phyloP scores from a whole-genome alignment of 805 yeast species.

The Clavispora fructus region DNA sequence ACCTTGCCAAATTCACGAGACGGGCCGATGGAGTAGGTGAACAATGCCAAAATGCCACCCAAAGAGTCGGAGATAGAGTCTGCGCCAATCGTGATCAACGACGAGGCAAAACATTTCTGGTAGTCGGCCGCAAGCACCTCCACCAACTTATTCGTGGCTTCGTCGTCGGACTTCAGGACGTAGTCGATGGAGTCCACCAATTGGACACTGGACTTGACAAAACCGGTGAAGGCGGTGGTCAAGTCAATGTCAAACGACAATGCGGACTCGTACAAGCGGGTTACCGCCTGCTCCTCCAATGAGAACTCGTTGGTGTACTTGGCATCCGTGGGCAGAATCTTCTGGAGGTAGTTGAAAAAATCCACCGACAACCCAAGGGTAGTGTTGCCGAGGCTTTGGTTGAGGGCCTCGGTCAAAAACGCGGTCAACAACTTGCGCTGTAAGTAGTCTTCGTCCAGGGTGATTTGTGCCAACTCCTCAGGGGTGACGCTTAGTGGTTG shows the following conservation, averaged over 20 bases:
- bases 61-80: slow-evolving; percentile 25
- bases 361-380: slow-evolving; percentile 21
- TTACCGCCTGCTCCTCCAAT: slow-evolving; percentile 18
- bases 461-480: slow-evolving; percentile 34
- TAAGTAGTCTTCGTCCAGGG: slow-evolving; percentile 53
- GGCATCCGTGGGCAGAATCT: slow-evolving; percentile 3
- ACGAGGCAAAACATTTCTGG: slow-evolving; percentile 27
- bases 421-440: slow-evolving; percentile 64
- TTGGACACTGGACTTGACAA: slow-evolving; percentile 31
- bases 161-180: slow-evolving; percentile 15
- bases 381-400: slow-evolving; percentile 20
- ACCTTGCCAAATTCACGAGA: not conserved
- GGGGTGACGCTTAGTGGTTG: slow-evolving; percentile 35
- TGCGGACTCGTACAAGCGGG: slow-evolving; percentile 38
- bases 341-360: slow-evolving; percentile 19
- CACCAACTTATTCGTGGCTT: slow-evolving; percentile 36
- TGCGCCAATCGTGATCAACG: slow-evolving; percentile 22
- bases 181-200: slow-evolving; percentile 29
- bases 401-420: slow-evolving; percentile 51
- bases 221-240: slow-evolving; percentile 30
- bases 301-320: slow-evolving; percentile 15
- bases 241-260: slow-evolving; percentile 64
- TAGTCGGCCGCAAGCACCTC: slow-evolving; percentile 36
- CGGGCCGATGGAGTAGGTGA: slow-evolving; percentile 10
- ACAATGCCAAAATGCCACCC: slow-evolving; percentile 20